Conservation (phyloP, 2,329 filamentous ascomycete genomes). For the Ascochyta clinopodiicola region DNA sequence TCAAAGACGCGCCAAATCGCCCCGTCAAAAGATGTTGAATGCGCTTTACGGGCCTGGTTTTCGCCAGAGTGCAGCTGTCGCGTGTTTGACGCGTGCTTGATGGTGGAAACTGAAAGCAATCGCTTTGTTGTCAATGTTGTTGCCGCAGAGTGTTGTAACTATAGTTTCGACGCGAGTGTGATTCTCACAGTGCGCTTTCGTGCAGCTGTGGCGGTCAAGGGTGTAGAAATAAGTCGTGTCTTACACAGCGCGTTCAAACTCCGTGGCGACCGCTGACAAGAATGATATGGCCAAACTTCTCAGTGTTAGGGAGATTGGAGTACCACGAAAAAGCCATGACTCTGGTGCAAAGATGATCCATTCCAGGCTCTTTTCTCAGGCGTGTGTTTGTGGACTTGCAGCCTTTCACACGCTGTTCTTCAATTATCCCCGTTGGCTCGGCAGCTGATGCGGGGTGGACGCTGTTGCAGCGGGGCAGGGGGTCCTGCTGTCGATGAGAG, state of each 20-base stretch:
- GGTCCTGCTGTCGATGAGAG: constrained; percentile 19
- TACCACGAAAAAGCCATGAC: constrained; percentile 36
- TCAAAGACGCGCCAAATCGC: background rate
- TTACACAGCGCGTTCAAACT: constrained; percentile 26
- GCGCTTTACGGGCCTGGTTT: background rate
- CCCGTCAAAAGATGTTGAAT: background rate
- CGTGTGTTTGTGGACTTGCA: constrained; percentile 9
- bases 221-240: constrained; percentile 4
- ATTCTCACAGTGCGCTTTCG: background rate
- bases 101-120: constrained; percentile 1
- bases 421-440: constrained; percentile 9
- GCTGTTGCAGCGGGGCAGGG: constrained; percentile 22
- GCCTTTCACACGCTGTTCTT: constrained; percentile 1
- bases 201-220: background rate
- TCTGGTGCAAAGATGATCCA: constrained; percentile 25
- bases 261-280: constrained; percentile 29
- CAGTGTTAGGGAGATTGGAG: constrained; percentile 30
- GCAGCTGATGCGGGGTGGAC: constrained; percentile 25
- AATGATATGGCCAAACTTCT: constrained; percentile 30
- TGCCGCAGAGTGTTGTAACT: background rate
- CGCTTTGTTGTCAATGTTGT: background rate
- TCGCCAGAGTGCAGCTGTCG: background rate
- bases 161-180: background rate
- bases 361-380: constrained; percentile 24
- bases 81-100: constrained; percentile 5